Base-by-base conservation (phyloP, 176 grass and related monocot genomes). In the Musa schizocarpa region DNA sequence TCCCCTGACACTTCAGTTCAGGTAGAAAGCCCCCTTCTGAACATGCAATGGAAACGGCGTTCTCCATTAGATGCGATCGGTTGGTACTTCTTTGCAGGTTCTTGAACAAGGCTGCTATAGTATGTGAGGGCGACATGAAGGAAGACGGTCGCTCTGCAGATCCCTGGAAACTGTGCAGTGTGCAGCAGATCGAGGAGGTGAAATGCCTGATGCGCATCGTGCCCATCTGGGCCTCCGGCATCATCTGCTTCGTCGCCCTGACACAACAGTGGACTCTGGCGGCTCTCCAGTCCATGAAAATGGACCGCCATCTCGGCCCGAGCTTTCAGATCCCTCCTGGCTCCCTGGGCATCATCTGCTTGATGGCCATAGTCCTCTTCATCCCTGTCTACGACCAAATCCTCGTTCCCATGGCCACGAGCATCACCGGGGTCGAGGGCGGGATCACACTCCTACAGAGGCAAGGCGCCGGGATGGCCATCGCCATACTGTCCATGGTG, bases 131-230 rank as follows among this genome's bases (percentile, higher is more conserved):
- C 23, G 86, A 96, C 68, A 74, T 78, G 65, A 81, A 89, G 63
- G 21, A 69, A 63, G 82, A 85, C 0, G 82, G 86, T 66, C 85
- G 68, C 63, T 79, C 82, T 71, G 83, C 72, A 23, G 91, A 87
- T 74, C 50, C 65, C 48, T 96, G 86, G 88, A 76, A 76, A 54
- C 77, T 92, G 55, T 85, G 86, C 74, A 96, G 80, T 66, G 84
- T 96, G 51, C 92, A 87, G 68, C 80, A 82, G 61, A 83, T 89
- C 67, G 92, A 96, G 74, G 88, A 92, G 78, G 78, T 80, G 11
- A 92, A 96, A 81, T 96, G 88, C 76, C 85, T 92, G 55, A 81
- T 96, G 73, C 78, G 77, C 69, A 89, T 92, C 82, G 63, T 92
- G 12, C 92, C 86, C 58, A 70, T 96, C 43, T 92, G 62, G 83